A percentile compares a stretch with the other conserved stretches of the same genome.
Evolutionary conservation across 345 rosid species (phyloP).

Genomic region (Eutrema yunnanense): DNA sequence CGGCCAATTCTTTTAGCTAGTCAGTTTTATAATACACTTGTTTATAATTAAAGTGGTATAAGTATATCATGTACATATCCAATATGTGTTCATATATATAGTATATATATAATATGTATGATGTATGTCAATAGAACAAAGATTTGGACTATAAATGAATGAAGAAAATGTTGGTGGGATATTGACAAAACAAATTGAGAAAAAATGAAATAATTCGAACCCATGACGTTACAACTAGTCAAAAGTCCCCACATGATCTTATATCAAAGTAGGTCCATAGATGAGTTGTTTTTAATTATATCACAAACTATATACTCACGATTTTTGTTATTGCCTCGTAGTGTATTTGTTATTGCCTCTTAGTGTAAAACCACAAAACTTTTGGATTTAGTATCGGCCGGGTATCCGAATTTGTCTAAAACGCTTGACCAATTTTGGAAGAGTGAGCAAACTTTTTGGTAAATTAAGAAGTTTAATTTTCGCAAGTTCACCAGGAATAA

Average conservation of each 20-base stretch:
- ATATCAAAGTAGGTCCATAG: slow-evolving; percentile 20
- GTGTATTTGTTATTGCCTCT: background rate
- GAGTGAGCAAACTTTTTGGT: background rate
- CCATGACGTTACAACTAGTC: slow-evolving; percentile 34
- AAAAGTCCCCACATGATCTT: slow-evolving; percentile 30
- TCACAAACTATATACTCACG: background rate
- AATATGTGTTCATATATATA: background rate
- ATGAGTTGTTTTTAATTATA: slow-evolving; percentile 12
- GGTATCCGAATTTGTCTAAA: background rate
- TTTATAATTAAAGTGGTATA: background rate
- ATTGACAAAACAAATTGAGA: slow-evolving; percentile 17
- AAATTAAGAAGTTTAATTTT: background rate
- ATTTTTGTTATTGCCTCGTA: background rate
- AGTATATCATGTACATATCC: background rate
- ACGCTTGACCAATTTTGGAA: background rate
- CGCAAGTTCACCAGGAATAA: background rate
- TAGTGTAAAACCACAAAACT: background rate
- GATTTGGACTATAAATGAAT: slow-evolving; percentile 26
- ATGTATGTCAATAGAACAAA: slow-evolving; percentile 24
- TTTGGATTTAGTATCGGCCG: background rate
- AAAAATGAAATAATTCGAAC: slow-evolving; percentile 24
- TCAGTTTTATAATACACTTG: slow-evolving; percentile 1
- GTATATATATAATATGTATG: background rate
- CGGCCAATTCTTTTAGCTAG: background rate
- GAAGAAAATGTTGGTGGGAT: slow-evolving; percentile 31